These are phyloP conservation scores for Corchorus olitorius DNA, from an alignment of 345 rosid species.

Conservation along the genomic window DNA sequence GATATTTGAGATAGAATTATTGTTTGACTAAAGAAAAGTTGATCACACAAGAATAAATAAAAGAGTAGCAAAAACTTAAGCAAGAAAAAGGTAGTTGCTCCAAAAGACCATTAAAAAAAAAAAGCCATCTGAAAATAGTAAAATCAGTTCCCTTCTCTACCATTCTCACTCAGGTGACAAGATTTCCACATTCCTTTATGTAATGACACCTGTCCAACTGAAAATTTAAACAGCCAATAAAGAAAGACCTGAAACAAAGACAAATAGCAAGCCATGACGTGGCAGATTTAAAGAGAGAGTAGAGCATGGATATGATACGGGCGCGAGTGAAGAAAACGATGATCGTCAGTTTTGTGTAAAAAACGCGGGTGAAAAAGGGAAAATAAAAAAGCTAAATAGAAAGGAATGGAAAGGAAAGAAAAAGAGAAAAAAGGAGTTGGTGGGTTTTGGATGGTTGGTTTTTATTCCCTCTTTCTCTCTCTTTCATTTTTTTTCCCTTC, in stretches of 20 bases:
- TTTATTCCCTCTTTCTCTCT: background rate
- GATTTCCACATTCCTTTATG: background rate
- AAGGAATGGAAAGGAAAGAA: too few relatives aligned
- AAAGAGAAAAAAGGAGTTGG: background rate
- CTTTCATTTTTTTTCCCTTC: background rate
- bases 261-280: background rate
- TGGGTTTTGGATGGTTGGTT: constrained; percentile 6
- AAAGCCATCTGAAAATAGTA: too few relatives aligned
- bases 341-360: background rate
- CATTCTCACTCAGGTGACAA: background rate
- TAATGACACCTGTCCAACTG: background rate
- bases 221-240: constrained; percentile 1
- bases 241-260: background rate
- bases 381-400: background rate
- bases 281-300: background rate
- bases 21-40: too few relatives aligned
- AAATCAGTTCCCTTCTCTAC: background rate
- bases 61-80: too few relatives aligned
- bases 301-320: background rate
- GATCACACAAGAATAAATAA: too few relatives aligned
- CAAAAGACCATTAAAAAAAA: background rate
- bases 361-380: constrained; percentile 10
- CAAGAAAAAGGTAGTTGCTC: too few relatives aligned
- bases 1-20: too few relatives aligned
- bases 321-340: background rate